A percentile compares a stretch with the other conserved stretches of the same genome.
Evolutionary conservation across 2,329 filamentous ascomycete genomes (phyloP).

Genomic region (Fusarium sterilihyphosum): DNA sequence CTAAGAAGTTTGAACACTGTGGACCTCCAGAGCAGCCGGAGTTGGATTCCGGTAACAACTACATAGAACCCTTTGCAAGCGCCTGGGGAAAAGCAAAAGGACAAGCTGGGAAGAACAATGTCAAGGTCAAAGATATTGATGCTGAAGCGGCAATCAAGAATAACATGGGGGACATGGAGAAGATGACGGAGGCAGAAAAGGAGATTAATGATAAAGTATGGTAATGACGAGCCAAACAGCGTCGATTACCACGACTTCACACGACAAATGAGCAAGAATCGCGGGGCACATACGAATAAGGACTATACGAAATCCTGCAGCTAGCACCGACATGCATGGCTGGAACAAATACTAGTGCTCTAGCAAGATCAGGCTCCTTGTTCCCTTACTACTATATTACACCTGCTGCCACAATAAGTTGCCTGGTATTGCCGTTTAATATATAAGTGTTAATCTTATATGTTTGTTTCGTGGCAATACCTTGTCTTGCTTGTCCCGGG

Average conservation of each 20-base stretch:
- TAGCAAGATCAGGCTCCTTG: neutral
- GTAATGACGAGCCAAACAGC: neutral
- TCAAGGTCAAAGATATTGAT: neutral
- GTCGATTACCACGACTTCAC: neutral
- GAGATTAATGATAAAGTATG: neutral
- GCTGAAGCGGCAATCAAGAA: neutral
- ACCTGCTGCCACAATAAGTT: neutral
- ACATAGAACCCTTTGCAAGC: neutral
- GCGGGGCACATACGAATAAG: neutral
- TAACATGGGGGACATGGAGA: neutral
- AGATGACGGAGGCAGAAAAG: neutral
- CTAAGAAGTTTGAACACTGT: neutral
- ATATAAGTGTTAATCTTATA: neutral
- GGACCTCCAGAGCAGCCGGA: neutral
- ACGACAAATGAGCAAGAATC: neutral
- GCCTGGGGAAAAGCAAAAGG: neutral
- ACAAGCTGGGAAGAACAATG: neutral
- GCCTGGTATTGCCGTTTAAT: neutral
- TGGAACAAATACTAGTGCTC: neutral
- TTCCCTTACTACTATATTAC: neutral
- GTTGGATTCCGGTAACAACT: neutral
- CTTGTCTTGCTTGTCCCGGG: neutral
- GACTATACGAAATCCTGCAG: neutral
- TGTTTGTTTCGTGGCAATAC: slow-evolving; percentile 1
- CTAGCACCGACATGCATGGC: neutral